A percentile compares a stretch with the other conserved stretches of the same genome.
Evolutionary conservation across 371 early-diverging fungal species (phyloP).

Genomic region (Lichtheimia ramosa): DNA sequence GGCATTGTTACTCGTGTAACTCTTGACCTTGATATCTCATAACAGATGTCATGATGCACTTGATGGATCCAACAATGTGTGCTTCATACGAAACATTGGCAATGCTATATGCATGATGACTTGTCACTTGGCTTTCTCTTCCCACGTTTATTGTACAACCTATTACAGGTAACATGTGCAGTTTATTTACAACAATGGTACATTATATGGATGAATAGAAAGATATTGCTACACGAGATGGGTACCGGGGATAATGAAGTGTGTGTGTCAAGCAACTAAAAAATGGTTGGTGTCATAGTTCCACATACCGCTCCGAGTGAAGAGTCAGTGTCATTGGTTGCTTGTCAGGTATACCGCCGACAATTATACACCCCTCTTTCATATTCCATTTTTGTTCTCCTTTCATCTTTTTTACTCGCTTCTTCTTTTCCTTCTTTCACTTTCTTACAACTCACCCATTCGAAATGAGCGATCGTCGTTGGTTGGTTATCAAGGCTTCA

Average conservation of each 20-base stretch:
- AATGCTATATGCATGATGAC: too few species aligned
- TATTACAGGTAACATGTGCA: too few species aligned
- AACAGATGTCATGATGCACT: too few species aligned
- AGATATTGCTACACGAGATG: neutral
- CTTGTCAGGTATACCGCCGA: neutral
- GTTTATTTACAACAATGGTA: too few species aligned
- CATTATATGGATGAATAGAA: too few species aligned
- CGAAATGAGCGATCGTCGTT: conserved; percentile 16
- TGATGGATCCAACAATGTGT: too few species aligned
- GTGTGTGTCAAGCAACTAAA: neutral
- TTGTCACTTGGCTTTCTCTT: too few species aligned
- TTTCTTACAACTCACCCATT: neutral
- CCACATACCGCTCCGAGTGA: neutral
- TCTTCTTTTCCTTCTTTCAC: conserved; percentile 1
- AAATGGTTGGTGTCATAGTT: neutral
- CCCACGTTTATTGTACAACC: too few species aligned
- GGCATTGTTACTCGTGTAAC: too few species aligned
- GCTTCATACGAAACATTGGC: too few species aligned
- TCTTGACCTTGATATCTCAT: too few species aligned
- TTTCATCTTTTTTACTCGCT: neutral
- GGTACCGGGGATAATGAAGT: neutral
- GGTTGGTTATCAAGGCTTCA: conserved; percentile 37
- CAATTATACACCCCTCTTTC: too few species aligned
- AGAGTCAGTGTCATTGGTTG: neutral
- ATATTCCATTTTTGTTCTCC: neutral